Conservation (phyloP, 2,329 filamentous ascomycete genomes). For the Calonectria multiphialidica region DNA sequence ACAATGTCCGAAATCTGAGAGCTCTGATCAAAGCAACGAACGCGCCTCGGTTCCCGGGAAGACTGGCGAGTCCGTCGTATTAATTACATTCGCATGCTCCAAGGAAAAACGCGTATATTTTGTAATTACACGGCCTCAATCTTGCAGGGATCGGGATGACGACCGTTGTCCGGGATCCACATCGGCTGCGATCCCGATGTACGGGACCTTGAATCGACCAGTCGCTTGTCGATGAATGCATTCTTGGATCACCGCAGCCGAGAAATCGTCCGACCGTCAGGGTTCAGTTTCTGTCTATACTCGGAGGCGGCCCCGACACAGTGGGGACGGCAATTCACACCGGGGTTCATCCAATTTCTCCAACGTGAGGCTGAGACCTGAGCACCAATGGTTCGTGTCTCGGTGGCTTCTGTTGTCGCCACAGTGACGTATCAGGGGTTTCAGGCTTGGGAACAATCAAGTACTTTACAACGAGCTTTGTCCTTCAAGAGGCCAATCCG, state of each 20-base stretch:
- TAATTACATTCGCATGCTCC: not conserved
- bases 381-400: not conserved
- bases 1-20: not conserved
- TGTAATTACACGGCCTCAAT: not conserved
- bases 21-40: not conserved
- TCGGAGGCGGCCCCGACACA: not conserved
- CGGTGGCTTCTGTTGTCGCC: not conserved
- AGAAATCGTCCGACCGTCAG: not conserved
- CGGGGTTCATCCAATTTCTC: not conserved
- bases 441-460: not conserved
- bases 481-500: not conserved
- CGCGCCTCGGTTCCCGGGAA: not conserved
- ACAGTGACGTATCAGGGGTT: not conserved
- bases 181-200: not conserved
- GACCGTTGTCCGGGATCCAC: not conserved
- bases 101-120: not conserved
- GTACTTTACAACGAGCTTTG: not conserved
- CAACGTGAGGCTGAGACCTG: not conserved
- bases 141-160: not conserved
- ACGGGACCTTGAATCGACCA: not conserved
- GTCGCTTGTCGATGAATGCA: not conserved
- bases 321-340: not conserved
- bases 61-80: not conserved
- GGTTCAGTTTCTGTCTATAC: not conserved
- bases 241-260: not conserved